These are phyloP conservation scores for Gilbertella persicaria DNA, from an alignment of 371 early-diverging fungal species.

Conservation along the genomic window DNA sequence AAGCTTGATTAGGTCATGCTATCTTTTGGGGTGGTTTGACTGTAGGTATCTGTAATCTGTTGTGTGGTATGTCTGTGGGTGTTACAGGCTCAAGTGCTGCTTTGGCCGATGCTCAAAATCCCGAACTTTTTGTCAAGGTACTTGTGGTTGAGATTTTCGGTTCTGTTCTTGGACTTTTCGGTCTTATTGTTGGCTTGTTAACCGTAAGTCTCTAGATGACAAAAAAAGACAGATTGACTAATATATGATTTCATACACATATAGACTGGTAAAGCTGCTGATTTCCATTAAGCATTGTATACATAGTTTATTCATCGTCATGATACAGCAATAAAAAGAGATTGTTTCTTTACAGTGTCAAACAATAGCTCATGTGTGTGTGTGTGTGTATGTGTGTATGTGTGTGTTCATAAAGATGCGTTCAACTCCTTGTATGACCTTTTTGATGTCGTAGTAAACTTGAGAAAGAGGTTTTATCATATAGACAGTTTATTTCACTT, in stretches of 20 bases:
- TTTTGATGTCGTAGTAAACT: too few species aligned
- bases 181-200: conserved; percentile 83
- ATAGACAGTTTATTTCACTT: too few species aligned
- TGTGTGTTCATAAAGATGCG: too few species aligned
- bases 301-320: too few species aligned
- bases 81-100: conserved; percentile 93
- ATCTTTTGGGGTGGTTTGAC: conserved; percentile 97
- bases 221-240: neutral
- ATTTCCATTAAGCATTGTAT: conserved; percentile 46
- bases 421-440: too few species aligned
- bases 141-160: conserved; percentile 98
- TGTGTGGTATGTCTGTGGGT: conserved; percentile 96
- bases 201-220: conserved; percentile 50
- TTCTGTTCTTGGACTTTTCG: conserved; percentile 94
- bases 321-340: too few species aligned
- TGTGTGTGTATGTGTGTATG: too few species aligned
- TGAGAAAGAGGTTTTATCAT: too few species aligned
- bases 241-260: conserved; percentile 7
- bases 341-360: too few species aligned
- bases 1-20: conserved; percentile 70
- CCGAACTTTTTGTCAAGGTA: conserved; percentile 93
- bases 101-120: conserved; percentile 95
- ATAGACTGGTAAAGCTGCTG: conserved; percentile 60
- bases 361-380: too few species aligned
- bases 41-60: conserved; percentile 91